Percentiles rank a stretch among this genome's conserved stretches.
Conservation (phyloP, 352 stramenopile genomes). For the Phytopythium chamaehyphon region DNA sequence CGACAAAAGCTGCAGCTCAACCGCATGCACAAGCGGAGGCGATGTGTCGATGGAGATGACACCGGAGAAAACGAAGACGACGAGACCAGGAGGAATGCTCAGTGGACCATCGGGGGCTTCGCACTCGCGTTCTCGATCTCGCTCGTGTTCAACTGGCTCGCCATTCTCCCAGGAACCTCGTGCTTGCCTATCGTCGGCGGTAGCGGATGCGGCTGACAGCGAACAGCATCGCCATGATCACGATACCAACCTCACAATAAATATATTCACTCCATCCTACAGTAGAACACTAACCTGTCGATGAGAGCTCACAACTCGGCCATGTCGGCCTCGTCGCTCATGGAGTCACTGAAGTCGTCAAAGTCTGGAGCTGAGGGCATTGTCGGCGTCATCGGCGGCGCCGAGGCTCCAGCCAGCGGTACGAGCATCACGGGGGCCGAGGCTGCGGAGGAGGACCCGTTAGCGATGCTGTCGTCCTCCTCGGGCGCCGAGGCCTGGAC, state of each 20-base stretch:
- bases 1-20: conserved; percentile 46
- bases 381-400: conserved; percentile 17
- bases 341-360: conserved; percentile 12
- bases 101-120: conserved; percentile 32
- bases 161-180: conserved; percentile 23
- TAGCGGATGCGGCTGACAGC: conserved; percentile 23
- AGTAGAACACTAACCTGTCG: not conserved
- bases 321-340: conserved; percentile 11
- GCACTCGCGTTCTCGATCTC: conserved; percentile 30
- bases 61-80: not conserved
- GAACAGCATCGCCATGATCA: conserved; percentile 2
- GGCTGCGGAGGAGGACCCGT: not conserved
- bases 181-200: conserved; percentile 33
- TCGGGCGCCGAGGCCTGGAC: conserved; percentile 29
- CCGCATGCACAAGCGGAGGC: conserved; percentile 13
- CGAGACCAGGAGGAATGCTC: conserved; percentile 13
- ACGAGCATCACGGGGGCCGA: conserved; percentile 26
- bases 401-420: conserved; percentile 30
- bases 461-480: conserved; percentile 14
- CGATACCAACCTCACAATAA: conserved; percentile 15
- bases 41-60: not conserved
- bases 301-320: not conserved
- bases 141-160: conserved; percentile 32
- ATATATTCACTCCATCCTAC: conserved; percentile 11
- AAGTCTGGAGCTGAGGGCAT: conserved; percentile 10